Conservation (phyloP, 2,329 filamentous ascomycete species). For the Falciphora oryzae region DNA sequence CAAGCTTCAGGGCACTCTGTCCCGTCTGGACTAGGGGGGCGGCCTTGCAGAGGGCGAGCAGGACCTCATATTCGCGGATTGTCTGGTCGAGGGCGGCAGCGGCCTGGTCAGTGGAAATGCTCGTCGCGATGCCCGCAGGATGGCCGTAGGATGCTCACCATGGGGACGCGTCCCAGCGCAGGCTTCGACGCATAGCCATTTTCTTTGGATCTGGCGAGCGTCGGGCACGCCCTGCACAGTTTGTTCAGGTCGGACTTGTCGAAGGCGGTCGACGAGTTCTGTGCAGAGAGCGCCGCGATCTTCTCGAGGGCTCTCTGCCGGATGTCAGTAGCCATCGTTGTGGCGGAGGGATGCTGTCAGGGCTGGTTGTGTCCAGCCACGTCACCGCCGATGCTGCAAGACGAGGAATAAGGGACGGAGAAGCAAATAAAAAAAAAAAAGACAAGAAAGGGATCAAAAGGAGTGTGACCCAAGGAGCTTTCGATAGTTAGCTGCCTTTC, state of each 20-base stretch:
- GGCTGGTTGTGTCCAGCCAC: not conserved
- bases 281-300: constrained; percentile 57
- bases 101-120: not conserved
- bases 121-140: not conserved
- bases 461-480: not conserved
- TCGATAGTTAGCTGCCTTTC: not conserved
- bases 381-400: not conserved
- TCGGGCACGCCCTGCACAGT: constrained; percentile 52
- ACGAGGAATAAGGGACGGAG: not conserved
- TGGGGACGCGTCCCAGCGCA: constrained; percentile 49
- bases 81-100: constrained; percentile 47
- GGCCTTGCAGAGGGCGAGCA: constrained; percentile 86
- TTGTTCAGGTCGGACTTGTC: constrained; percentile 59
- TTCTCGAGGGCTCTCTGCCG: constrained; percentile 59
- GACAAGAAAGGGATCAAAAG: not conserved
- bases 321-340: constrained; percentile 39
- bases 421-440: not conserved
- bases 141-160: constrained; percentile 39
- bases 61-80: constrained; percentile 83
- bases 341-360: not conserved
- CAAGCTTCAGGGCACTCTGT: constrained; percentile 71
- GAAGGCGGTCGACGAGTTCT: constrained; percentile 45
- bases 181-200: constrained; percentile 43
- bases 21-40: constrained; percentile 66
- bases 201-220: constrained; percentile 37